Evolutionary conservation across 306 rosid species (phyloP), one percentile per base, ranked within the genome.

Genomic region (Fragaria ananassa): DNA sequence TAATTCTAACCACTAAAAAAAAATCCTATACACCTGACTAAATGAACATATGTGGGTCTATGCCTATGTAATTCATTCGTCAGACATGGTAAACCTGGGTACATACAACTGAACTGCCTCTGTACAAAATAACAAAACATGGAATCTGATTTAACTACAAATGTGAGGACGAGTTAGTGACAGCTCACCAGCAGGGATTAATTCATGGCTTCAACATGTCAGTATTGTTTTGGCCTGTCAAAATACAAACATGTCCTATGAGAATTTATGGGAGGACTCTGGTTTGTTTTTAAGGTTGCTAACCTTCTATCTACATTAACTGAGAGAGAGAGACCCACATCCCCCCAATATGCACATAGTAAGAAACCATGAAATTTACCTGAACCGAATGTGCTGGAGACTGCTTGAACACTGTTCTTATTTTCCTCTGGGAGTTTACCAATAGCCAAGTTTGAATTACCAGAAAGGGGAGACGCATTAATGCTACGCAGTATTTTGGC

Each of bases 401-500:
- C 85, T 53, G 82, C 86, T 82, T 84, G 83, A 75, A 82, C 86
- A 75, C 45, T 61, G 47, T 44, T 74, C 72, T 13, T 85, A 76
- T 61, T 82, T 78, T 92, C 94, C 50, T 84, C 95, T 45, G 83
- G 71, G 68, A 70, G 81, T 78, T 82, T 85, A 60, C 72, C 72
- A 82, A 54, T 83, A 78, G 54, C 83, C 19, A 71, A 54, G 83
- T 88, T 87, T 68, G 84, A 77, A 81, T 76, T 74, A 39, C 83
- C 51, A 75, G 82, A 76, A 61, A 61, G 79, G 23, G 86, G 50
- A 65, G 80, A 70, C 27, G 66, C 88, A 79, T 78, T 83, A 85
- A 83, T 81, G 78, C 74, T 82, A 65, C 88, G 60, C 64, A 92
- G 79, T 80, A 90, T 87, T 87, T 90, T 92, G 21, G 97, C 98